Percentiles rank a stretch among this genome's conserved stretches.
Conservation (phyloP, 2,329 filamentous ascomycete species). For the Pestalotiopsis sp. region DNA sequence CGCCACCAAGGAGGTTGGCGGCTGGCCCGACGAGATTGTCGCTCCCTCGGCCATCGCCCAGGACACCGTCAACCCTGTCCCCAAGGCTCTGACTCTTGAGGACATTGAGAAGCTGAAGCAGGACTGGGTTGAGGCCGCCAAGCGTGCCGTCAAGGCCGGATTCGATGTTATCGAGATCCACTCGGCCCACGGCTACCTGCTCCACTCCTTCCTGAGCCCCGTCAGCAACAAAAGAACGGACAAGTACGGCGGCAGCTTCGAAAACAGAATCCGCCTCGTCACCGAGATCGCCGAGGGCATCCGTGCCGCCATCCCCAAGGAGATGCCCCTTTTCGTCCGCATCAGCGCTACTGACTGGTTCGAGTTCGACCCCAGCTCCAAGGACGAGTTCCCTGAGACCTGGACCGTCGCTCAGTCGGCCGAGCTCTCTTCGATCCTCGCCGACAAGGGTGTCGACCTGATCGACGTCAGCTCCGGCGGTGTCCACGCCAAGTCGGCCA, state of each 20-base stretch:
- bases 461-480: slow-evolving; percentile 71
- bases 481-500: slow-evolving; percentile 47
- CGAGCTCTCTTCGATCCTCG: slow-evolving; percentile 61
- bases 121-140: slow-evolving; percentile 38
- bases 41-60: slow-evolving; percentile 55
- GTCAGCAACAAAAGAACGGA: slow-evolving; percentile 70
- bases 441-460: slow-evolving; percentile 67
- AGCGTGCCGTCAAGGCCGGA: slow-evolving; percentile 45
- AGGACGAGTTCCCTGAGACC: slow-evolving; percentile 46
- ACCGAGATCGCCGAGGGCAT: slow-evolving; percentile 69
- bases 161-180: slow-evolving; percentile 75
- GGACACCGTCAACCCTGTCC: slow-evolving; percentile 55
- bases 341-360: slow-evolving; percentile 72
- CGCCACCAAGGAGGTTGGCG: slow-evolving; percentile 33
- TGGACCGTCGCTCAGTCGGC: slow-evolving; percentile 67
- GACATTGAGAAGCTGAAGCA: slow-evolving; percentile 38
- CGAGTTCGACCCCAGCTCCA: slow-evolving; percentile 47
- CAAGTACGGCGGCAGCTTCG: slow-evolving; percentile 69
- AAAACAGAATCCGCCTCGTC: slow-evolving; percentile 71
- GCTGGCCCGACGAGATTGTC: slow-evolving; percentile 54
- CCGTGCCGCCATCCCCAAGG: slow-evolving; percentile 61
- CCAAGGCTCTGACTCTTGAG: slow-evolving; percentile 58
- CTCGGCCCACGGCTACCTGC: slow-evolving; percentile 77
- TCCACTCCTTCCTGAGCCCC: slow-evolving; percentile 72
- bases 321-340: slow-evolving; percentile 69